Percentiles rank a stretch among this genome's conserved stretches.
These are phyloP conservation scores for Lactarius hatsudake DNA, from an alignment of 768 basidiomycete genomes.

Conservation along the genomic window DNA sequence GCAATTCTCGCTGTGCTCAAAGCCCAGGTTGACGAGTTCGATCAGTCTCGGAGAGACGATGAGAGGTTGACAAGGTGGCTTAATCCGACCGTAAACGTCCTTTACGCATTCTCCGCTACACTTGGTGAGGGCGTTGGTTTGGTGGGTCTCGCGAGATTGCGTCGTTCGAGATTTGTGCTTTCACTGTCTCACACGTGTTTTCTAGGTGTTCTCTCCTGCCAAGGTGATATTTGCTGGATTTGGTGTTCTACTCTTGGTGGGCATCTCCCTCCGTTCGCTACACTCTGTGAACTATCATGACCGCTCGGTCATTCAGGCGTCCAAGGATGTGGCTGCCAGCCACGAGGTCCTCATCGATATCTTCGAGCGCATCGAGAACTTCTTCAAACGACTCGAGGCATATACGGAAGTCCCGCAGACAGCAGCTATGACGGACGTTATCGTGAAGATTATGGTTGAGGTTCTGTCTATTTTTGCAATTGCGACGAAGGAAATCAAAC, in stretches of 20 bases:
- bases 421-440: not conserved
- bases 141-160: not conserved
- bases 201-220: not conserved
- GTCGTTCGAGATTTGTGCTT: not conserved
- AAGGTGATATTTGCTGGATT: conserved; percentile 3
- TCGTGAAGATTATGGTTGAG: not conserved
- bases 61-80: too few species aligned
- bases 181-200: not conserved
- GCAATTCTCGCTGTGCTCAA: too few species aligned
- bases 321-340: not conserved
- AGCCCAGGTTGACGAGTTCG: too few species aligned
- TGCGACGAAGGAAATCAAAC: not conserved
- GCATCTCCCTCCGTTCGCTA: not conserved
- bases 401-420: not conserved
- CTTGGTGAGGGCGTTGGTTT: not conserved
- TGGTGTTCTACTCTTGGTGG: not conserved
- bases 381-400: not conserved
- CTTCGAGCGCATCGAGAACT: not conserved
- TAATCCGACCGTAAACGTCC: too few species aligned
- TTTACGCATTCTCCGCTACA: too few species aligned
- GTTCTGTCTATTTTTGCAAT: conserved; percentile 1
- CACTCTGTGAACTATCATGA: not conserved
- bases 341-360: not conserved
- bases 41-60: too few species aligned
- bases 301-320: not conserved